Evolutionary conservation across 805 yeast genomes (phyloP).

Genomic region (Yarrowia sp.): DNA sequence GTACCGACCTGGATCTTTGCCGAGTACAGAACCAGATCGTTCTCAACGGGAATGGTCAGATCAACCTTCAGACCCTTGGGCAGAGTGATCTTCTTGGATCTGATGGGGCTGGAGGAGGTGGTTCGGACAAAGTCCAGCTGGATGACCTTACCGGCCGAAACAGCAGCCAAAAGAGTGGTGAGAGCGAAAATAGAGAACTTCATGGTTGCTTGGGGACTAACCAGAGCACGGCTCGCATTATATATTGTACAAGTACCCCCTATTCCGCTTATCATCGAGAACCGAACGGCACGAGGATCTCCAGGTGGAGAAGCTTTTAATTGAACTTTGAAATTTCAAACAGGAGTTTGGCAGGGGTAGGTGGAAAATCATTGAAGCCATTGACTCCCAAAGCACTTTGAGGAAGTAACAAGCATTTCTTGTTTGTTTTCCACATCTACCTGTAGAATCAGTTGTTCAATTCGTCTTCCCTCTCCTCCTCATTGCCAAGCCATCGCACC

Average conservation of each 20-base stretch:
- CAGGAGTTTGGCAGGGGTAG: neutral
- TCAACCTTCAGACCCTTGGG: neutral
- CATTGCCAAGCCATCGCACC: conserved; percentile 4
- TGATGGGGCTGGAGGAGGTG: neutral
- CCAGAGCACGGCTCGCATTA: neutral
- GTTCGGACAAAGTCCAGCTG: conserved; percentile 16
- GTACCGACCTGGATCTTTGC: conserved; percentile 57
- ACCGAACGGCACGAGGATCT: conserved; percentile 11
- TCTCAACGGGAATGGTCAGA: conserved; percentile 10
- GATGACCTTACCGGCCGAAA: conserved; percentile 16
- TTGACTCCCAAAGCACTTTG: too few relatives aligned
- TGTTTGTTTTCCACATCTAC: neutral
- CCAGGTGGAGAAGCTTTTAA: conserved; percentile 18
- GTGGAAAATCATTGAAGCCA: neutral
- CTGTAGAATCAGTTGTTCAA: too few relatives aligned
- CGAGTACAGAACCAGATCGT: conserved; percentile 17
- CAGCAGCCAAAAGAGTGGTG: neutral
- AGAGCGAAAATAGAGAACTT: neutral
- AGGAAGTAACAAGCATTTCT: too few relatives aligned
- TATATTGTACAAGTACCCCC: too few relatives aligned
- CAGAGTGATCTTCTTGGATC: neutral
- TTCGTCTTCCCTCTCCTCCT: too few relatives aligned
- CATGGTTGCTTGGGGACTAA: neutral
- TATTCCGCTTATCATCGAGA: neutral
- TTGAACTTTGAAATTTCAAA: conserved; percentile 3